Evolutionary conservation across 306 rosid species (phyloP).

Genomic region (Malus orientalis): DNA sequence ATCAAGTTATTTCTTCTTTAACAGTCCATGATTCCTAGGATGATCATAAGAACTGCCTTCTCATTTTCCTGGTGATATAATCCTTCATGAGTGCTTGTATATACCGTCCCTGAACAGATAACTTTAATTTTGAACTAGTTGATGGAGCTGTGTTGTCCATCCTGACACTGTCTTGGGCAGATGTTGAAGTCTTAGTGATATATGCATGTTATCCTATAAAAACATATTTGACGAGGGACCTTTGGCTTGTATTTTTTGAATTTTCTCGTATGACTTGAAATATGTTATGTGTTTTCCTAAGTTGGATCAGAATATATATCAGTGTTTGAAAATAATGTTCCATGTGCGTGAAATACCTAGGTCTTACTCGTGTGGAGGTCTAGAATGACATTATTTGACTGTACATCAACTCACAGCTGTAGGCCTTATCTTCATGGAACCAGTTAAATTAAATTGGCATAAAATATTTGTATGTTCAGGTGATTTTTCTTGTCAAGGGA

Average conservation of each 20-base stretch:
- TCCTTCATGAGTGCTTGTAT: neutral
- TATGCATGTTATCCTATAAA: neutral
- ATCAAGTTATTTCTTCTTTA: neutral
- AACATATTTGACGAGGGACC: neutral
- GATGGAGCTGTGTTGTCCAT: neutral
- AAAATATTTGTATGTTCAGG: conserved; percentile 36
- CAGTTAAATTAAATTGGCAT: conserved; percentile 1
- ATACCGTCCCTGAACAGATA: neutral
- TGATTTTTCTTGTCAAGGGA: conserved; percentile 91
- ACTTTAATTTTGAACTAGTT: neutral
- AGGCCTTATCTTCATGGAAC: neutral
- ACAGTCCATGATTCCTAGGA: neutral
- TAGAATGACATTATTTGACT: neutral
- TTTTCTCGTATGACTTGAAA: neutral
- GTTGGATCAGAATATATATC: neutral
- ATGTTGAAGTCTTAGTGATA: neutral
- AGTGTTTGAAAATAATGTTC: neutral
- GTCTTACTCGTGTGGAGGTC: neutral
- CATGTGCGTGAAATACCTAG: neutral
- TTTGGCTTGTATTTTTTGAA: neutral
- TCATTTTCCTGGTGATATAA: neutral
- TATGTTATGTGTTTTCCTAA: neutral
- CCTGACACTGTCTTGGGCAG: neutral
- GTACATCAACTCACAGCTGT: neutral
- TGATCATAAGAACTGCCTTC: conserved; percentile 2